These are phyloP conservation scores for Puccinia novopanici DNA, from an alignment of 1,284 basidiomycete species.

Conservation along the genomic window DNA sequence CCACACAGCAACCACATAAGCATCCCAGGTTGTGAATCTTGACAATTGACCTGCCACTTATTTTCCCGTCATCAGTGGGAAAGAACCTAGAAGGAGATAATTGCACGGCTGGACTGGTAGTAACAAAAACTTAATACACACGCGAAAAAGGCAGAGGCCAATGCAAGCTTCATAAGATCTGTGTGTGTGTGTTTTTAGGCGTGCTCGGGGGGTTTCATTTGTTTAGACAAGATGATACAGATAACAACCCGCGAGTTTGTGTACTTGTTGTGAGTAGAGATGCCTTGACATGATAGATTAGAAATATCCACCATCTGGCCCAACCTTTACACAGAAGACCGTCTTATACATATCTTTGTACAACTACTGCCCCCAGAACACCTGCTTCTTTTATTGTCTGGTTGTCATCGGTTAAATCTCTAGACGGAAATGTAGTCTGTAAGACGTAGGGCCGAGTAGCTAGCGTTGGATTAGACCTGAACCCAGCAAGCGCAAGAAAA, in stretches of 20 bases:
- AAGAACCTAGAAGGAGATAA: not conserved
- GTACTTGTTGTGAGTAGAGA: not conserved
- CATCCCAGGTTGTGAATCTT: no score
- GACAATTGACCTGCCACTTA: no score
- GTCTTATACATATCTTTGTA: slow-evolving; percentile 67
- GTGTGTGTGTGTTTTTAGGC: not conserved
- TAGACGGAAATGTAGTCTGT: slow-evolving; percentile 80
- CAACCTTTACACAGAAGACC: not conserved
- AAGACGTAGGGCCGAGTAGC: slow-evolving; percentile 71
- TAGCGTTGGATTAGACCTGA: slow-evolving; percentile 74
- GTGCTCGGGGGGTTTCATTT: not conserved
- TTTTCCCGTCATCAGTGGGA: no score
- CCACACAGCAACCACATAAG: no score
- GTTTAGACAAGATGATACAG: slow-evolving; percentile 29
- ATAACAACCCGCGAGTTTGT: not conserved
- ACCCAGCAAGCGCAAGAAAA: not conserved
- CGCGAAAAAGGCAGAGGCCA: no score
- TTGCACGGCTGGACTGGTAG: not conserved
- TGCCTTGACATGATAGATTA: not conserved
- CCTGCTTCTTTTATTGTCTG: slow-evolving; percentile 75
- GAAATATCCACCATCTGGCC: not conserved
- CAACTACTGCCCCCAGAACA: slow-evolving; percentile 77
- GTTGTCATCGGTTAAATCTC: slow-evolving; percentile 69
- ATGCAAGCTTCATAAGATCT: not conserved
- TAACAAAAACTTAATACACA: not conserved